Conservation (phyloP, 2,329 filamentous ascomycete genomes). For the Ceratocystis harringtonii region DNA sequence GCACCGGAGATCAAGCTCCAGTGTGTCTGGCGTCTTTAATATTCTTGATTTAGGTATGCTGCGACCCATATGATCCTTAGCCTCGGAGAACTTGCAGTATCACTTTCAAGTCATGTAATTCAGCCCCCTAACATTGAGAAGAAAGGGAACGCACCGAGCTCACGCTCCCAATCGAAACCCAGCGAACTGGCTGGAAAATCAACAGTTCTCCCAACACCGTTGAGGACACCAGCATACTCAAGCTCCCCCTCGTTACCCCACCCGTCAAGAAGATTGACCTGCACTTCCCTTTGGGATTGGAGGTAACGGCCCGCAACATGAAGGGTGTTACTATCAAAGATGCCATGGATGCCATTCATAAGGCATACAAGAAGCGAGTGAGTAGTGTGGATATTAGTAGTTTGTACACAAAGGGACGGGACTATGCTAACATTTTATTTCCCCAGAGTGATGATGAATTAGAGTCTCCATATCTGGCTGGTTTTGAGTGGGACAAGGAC, state of each 20-base stretch:
- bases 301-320: constrained; percentile 78
- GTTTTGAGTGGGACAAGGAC: constrained; percentile 93
- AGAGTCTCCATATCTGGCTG: constrained; percentile 70
- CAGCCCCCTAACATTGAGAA: constrained; percentile 26
- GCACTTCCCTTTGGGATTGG: constrained; percentile 73
- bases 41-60: constrained; percentile 70
- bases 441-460: constrained; percentile 77
- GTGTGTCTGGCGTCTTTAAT: constrained; percentile 51
- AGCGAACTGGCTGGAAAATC: constrained; percentile 86
- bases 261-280: constrained; percentile 90
- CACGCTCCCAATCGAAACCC: constrained; percentile 64
- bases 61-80: constrained; percentile 9
- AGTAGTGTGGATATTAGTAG: constrained; percentile 22
- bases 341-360: constrained; percentile 86
- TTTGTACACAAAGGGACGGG: no score
- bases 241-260: constrained; percentile 64
- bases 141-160: constrained; percentile 61
- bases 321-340: constrained; percentile 97
- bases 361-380: constrained; percentile 93
- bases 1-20: constrained; percentile 58
- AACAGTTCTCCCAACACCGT: constrained; percentile 67
- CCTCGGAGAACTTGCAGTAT: not conserved
- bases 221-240: constrained; percentile 73
- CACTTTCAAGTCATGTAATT: not conserved
- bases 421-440: no score